A percentile compares a stretch with the other conserved stretches of the same genome.
phyloP scores from a whole-genome alignment of 2,329 filamentous ascomycete genomes.

The Ceratocystis harringtonii region DNA sequence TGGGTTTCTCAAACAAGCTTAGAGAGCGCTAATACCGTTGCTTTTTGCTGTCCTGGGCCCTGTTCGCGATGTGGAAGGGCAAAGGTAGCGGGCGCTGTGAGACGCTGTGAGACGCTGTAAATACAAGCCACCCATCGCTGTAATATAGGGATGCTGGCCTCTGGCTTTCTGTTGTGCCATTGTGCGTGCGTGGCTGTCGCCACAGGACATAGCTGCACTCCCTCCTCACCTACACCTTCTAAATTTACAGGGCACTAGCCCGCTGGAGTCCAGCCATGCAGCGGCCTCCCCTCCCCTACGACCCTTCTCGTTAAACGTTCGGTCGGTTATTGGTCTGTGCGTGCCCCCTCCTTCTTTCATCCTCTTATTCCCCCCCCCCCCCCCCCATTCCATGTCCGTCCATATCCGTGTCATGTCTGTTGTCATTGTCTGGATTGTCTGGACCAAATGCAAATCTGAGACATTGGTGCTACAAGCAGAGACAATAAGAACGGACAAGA shows the following conservation, averaged over 20 bases:
- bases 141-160: neutral
- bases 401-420: slow-evolving; percentile 4
- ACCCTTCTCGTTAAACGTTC: neutral
- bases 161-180: too few species aligned
- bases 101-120: neutral
- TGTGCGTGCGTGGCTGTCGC: too few species aligned
- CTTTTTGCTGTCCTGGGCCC: neutral
- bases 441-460: neutral
- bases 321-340: neutral
- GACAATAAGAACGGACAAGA: neutral
- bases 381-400: neutral
- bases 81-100: neutral
- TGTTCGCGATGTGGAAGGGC: neutral
- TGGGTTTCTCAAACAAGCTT: neutral
- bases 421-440: slow-evolving; percentile 6
- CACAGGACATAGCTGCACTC: too few species aligned
- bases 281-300: neutral
- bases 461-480: slow-evolving; percentile 3
- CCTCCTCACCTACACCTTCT: neutral
- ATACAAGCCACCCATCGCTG: neutral
- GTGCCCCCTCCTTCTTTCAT: neutral
- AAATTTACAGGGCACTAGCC: neutral
- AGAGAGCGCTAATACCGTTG: neutral
- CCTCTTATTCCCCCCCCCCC: neutral
- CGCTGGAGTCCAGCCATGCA: neutral